Evolutionary conservation across 176 grass and related monocot genomes (phyloP), one percentile per base, ranked within the genome.

Genomic region (Carex myosuroides): DNA sequence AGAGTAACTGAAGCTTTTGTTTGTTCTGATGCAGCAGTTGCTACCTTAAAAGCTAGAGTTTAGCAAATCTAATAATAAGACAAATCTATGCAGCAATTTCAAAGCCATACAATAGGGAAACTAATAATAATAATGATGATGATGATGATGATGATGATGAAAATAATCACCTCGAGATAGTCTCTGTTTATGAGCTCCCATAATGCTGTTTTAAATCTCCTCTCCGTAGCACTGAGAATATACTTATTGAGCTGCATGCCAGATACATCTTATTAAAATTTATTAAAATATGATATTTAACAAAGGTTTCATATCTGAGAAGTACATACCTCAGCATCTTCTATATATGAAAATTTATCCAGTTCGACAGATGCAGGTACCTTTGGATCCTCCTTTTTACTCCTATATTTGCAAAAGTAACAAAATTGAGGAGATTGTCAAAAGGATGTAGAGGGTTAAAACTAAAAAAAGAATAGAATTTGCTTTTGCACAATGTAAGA

Each of bases 191-290:
- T 65, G 26, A 50, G 60, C 63, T 83, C 61, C 80, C 80, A 83
- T 17, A 83, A 65, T 53, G 42, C 46, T 68, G 80, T 68, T 53
- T 83, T 83, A 10, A 30, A 83, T 30, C 60, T 83, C 48, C 41
- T 83, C 62, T 83, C 80, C 13, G 68, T 83, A 17, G 62, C 41
- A 26, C 22, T 67, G 39, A 83, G 80, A 29, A 83, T 41, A 62
- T 83, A 83, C 13, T 83, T 83, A 68, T 83, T 65, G 46, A 83
- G 80, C 80, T 83, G 22, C 60, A 65, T 65, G 8, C 24, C 26
- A 83, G 9, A 67, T 82, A 48, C n/a, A 11, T 68, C 57, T 24
- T 30, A 83, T 52, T 83, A 13, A 12, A 83, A 83, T 65, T 13
- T 50, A 54, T 33, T 48, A 17, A 67, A 46, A 26, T 70, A 54